Evolutionary conservation across 2,329 filamentous ascomycete species (phyloP).

Genomic region (Fusarium verrucosum): DNA sequence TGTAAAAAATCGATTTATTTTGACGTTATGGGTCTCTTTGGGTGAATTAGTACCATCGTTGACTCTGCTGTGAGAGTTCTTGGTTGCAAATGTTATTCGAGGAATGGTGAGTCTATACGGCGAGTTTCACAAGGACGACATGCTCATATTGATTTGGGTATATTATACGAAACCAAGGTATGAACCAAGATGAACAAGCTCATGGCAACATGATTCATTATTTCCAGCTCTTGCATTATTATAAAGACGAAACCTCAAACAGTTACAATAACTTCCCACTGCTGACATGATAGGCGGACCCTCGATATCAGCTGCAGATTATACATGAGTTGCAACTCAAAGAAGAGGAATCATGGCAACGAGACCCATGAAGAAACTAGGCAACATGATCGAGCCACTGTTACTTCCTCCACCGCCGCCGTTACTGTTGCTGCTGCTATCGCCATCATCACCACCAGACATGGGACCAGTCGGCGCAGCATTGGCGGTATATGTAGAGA

Average conservation of each 20-base stretch:
- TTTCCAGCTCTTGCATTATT: neutral
- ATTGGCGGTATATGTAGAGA: conserved; percentile 9
- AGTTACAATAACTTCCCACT: neutral
- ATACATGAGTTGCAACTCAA: conserved; percentile 9
- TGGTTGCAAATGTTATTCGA: neutral
- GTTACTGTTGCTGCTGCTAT: conserved; percentile 4
- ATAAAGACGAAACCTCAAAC: neutral
- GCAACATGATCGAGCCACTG: conserved; percentile 31
- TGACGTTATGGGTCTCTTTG: neutral
- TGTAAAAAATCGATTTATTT: conserved; percentile 27
- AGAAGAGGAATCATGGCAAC: conserved; percentile 42
- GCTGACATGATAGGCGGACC: neutral
- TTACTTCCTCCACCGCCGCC: neutral
- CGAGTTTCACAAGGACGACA: neutral
- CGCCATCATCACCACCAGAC: conserved; percentile 28
- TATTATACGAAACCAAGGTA: conserved; percentile 12
- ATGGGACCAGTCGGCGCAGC: conserved; percentile 21
- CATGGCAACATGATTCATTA: conserved; percentile 19
- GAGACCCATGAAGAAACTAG: conserved; percentile 37
- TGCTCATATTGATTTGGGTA: conserved; percentile 14
- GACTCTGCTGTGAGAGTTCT: neutral
- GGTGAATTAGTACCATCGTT: neutral
- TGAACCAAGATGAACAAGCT: neutral
- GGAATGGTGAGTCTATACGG: neutral
- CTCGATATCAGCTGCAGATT: neutral